Evolutionary conservation across 129 eudicot genomes (phyloP), one percentile per base, ranked within the genome.

Genomic region (Rutidosis leptorrhynchoides): DNA sequence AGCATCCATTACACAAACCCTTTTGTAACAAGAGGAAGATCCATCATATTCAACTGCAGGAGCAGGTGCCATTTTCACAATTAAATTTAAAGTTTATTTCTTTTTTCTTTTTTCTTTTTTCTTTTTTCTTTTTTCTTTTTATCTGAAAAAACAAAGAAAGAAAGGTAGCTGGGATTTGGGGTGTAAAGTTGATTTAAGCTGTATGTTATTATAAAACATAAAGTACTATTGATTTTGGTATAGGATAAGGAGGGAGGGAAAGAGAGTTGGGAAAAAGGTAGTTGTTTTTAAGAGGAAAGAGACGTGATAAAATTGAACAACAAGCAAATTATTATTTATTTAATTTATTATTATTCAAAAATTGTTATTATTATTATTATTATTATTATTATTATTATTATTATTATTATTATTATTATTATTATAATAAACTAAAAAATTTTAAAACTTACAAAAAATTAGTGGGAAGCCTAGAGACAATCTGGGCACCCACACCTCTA

Each of bases 1-100:
- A 4, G 90, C 95, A 76, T 79, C 95, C 95, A 87, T 87, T 6
- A 87, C 95, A 51, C 95, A 87, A n/a, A 87, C 95, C 15, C 37
- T 78, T 56, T 65, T 86, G 19, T 25, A 21, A 0, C 69, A 78
- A 16, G 80, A 68, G 0, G 70, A 75, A 49, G 80, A 75, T 68
- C 70, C 80, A 68, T 68, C 75, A 32, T 37, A 61, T 33, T 68
- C 69, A 17, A 45, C 35, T 7, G 62, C 20, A 27, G 20, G 58
- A 12, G 23, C 57, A 1, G 80, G 80, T 14, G 80, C 80, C 80
- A 75, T 75, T 59, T 74, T 37, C 11, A 20, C 7, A 10, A 51
- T 16, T 6, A 26, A 40, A 7, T 8, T 1, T n/a, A 26, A 37
- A 35, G 10, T 27, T 45, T 24, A 19, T 12, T 9, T 24, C 6